These are phyloP conservation scores for Gossypium gossypioides DNA, from an alignment of 441 rosid genomes.

Conservation along the genomic window DNA sequence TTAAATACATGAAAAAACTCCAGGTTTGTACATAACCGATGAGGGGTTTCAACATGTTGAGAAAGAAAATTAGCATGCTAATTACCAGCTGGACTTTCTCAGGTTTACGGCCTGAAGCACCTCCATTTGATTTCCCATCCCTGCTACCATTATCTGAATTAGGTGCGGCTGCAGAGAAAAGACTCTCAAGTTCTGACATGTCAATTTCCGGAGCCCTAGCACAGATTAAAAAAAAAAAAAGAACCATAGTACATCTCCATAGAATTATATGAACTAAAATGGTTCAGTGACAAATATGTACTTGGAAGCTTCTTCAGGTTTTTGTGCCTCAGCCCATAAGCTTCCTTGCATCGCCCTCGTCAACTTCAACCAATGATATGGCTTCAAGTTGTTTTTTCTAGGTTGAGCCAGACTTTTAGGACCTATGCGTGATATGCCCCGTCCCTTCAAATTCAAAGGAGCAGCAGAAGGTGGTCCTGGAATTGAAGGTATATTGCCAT, in stretches of 20 bases:
- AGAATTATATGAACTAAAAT: not conserved
- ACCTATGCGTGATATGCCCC: constrained; percentile 39
- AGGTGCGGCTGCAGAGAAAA: constrained; percentile 68
- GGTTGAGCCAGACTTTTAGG: constrained; percentile 45
- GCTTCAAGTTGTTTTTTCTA: constrained; percentile 67
- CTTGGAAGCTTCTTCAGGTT: constrained; percentile 71
- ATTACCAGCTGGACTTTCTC: constrained; percentile 94
- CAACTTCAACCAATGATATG: constrained; percentile 90
- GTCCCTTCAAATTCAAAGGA: constrained; percentile 44
- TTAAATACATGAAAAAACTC: not conserved
- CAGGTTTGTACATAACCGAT: not conserved
- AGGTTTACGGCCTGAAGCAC: constrained; percentile 41
- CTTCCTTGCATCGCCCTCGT: constrained; percentile 90
- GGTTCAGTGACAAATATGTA: constrained; percentile 20
- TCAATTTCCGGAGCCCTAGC: constrained; percentile 80
- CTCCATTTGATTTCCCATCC: constrained; percentile 43
- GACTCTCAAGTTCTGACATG: constrained; percentile 81
- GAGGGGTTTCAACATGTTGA: not conserved
- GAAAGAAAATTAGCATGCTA: constrained; percentile 9
- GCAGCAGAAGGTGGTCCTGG: constrained; percentile 56
- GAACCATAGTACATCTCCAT: not conserved
- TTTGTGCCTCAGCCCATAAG: constrained; percentile 88
- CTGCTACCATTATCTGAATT: constrained; percentile 40
- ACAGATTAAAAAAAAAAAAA: constrained; percentile 10
- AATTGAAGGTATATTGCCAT: constrained; percentile 51